phyloP scores from a whole-genome alignment of 2,329 filamentous ascomycete genomes.

The Rhexocercosporidium sp. region DNA sequence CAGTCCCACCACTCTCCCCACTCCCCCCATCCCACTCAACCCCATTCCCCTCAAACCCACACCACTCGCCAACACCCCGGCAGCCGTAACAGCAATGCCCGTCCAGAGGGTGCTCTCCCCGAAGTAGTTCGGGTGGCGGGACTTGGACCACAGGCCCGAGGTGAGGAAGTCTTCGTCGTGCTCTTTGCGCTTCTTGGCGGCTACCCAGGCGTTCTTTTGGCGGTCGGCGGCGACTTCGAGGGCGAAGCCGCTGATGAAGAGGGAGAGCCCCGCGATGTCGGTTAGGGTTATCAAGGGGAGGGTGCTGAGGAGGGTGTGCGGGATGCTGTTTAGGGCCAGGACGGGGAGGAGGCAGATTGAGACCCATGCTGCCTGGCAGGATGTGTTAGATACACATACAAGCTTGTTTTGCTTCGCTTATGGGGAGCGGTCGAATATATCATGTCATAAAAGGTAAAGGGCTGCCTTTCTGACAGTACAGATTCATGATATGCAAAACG shows the following conservation, averaged over 20 bases:
- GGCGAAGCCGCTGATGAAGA: slow-evolving; percentile 63
- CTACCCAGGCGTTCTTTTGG: slow-evolving; percentile 67
- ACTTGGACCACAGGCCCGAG: slow-evolving; percentile 63
- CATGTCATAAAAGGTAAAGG: too few relatives aligned
- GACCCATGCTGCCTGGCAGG: slow-evolving; percentile 68
- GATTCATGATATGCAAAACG: neutral
- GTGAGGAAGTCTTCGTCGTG: slow-evolving; percentile 72
- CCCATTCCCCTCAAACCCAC: slow-evolving; percentile 64
- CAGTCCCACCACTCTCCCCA: slow-evolving; percentile 50
- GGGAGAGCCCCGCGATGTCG: slow-evolving; percentile 60
- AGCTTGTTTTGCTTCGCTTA: too few relatives aligned
- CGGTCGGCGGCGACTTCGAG: slow-evolving; percentile 67
- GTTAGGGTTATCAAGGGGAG: slow-evolving; percentile 54
- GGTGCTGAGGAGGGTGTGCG: slow-evolving; percentile 55
- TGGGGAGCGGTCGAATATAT: too few relatives aligned
- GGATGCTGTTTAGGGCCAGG: slow-evolving; percentile 66
- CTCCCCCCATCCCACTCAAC: slow-evolving; percentile 49
- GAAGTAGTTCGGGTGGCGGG: slow-evolving; percentile 73
- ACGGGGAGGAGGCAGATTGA: slow-evolving; percentile 70
- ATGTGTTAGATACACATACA: neutral
- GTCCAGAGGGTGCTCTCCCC: slow-evolving; percentile 74
- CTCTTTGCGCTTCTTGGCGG: slow-evolving; percentile 65
- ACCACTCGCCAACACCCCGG: slow-evolving; percentile 59
- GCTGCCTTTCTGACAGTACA: too few relatives aligned
- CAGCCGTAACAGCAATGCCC: slow-evolving; percentile 65